Base-by-base conservation (phyloP, 2,329 filamentous ascomycete species). In the Westerdykella ornata region DNA sequence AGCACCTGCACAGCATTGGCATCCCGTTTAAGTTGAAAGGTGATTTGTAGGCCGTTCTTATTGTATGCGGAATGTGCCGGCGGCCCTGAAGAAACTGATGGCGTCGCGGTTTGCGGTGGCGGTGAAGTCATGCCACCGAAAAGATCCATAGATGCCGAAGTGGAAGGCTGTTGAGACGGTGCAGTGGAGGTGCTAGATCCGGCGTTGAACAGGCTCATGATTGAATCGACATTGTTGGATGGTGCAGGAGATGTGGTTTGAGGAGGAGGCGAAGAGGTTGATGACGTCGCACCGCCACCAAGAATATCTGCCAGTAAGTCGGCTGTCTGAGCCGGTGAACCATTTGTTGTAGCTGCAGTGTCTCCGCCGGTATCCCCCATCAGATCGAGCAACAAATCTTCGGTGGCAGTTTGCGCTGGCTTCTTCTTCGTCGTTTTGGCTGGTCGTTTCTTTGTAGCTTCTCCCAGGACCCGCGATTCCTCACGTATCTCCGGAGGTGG, bases 401-500 rank as follows among this genome's bases (percentile, higher is more conserved):
- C 85, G 60, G 96, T 90, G 6, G 86, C 85, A 31, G 86, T 85
- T 68, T 94, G 92, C 48, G 82, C 75, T 19, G 81, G 76, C 57
- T 79, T 79, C 44, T 88, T 80, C 62, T 85, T 87, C 38, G 74
- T 62, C n/a, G 76, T 62, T 44, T 80, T 75, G 37, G 78, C 68
- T 40, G 68, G 67, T 36, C 70, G 63, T 54, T 71, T 71, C 45
- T 67, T 63, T 30, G 80, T 74, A 1, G 88, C 82, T 57, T 90
- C 85, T 33, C 89, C 89, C 14, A 98, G 74, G 3, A 96, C 89
- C 45, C 90, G 78, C 41, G 92, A 90, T 64, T 94, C 88, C 63
- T 98, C 92, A 52, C 90, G 88, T 59, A 98, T 97, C 65, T 97
- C 90, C 7, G 92, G 92, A 1, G 92, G 80, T 6, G 92, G 92